phyloP scores from a whole-genome alignment of 2,329 filamentous ascomycete genomes.

The Trichoderma sp. region DNA sequence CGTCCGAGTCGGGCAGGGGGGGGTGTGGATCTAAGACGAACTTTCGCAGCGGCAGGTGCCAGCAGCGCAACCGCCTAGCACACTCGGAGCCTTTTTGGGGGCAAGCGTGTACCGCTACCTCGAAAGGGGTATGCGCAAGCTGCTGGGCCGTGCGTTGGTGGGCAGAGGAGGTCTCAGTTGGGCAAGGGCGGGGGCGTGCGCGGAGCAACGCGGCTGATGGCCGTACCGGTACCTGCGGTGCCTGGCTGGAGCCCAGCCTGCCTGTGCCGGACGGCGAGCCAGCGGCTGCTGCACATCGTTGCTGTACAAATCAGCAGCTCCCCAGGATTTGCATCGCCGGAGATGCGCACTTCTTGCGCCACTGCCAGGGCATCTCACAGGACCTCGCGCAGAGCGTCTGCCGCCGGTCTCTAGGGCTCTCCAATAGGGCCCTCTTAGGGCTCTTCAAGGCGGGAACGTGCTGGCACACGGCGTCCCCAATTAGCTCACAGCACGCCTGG shows the following conservation, averaged over 20 bases:
- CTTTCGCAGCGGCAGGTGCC: conserved; percentile 6
- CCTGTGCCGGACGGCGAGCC: not conserved
- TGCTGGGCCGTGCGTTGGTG: not conserved
- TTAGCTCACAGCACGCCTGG: conserved; percentile 38
- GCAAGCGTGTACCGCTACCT: not conserved
- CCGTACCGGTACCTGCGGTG: not conserved
- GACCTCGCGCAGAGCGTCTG: not conserved
- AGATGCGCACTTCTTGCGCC: conserved; percentile 8
- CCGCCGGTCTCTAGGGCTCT: conserved; percentile 8
- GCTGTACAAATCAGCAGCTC: not conserved
- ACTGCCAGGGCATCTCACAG: conserved; percentile 3
- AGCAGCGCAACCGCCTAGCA: not conserved
- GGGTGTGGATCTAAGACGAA: conserved; percentile 19
- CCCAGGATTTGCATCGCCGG: conserved; percentile 4
- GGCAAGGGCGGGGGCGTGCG: not conserved
- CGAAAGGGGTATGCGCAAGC: not conserved
- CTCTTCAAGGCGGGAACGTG: conserved; percentile 23
- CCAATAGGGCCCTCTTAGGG: conserved; percentile 20
- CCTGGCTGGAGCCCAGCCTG: not conserved
- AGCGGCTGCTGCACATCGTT: not conserved
- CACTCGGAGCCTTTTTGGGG: conserved; percentile 7
- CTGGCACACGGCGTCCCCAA: conserved; percentile 27
- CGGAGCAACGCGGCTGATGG: not conserved
- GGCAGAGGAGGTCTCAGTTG: not conserved
- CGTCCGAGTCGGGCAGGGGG: conserved; percentile 19